Evolutionary conservation across 495 filamentous ascomycete species (phyloP).

Genomic region (Thermochaetoides thermophila): DNA sequence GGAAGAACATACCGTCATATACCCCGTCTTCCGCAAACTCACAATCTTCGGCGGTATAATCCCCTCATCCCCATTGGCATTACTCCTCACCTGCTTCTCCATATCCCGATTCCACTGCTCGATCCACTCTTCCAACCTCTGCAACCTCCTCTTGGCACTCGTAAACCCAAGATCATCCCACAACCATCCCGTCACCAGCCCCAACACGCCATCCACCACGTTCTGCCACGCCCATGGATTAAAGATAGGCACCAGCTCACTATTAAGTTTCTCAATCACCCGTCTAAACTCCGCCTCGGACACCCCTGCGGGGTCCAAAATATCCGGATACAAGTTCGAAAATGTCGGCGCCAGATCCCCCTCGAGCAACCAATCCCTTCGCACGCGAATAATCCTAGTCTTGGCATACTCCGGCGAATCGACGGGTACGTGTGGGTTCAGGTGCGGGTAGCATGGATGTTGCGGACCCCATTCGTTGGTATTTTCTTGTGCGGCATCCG

Average conservation of each 20-base stretch:
- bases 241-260: slow-evolving; percentile 53
- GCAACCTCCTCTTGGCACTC: slow-evolving; percentile 50
- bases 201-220: slow-evolving; percentile 59
- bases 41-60: slow-evolving; percentile 52
- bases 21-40: slow-evolving; percentile 65
- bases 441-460: slow-evolving; percentile 84
- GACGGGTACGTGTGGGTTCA: slow-evolving; percentile 79
- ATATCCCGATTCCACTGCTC: slow-evolving; percentile 65
- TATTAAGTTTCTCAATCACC: slow-evolving; percentile 66
- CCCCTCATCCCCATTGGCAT: slow-evolving; percentile 35
- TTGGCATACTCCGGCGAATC: slow-evolving; percentile 53
- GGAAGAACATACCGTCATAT: slow-evolving; percentile 53
- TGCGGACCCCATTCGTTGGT: slow-evolving; percentile 68
- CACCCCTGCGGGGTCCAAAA: slow-evolving; percentile 67
- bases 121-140: slow-evolving; percentile 56
- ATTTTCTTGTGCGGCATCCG: slow-evolving; percentile 30
- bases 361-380: slow-evolving; percentile 74
- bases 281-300: slow-evolving; percentile 68
- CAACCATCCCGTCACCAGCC: slow-evolving; percentile 73
- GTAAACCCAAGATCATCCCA: slow-evolving; percentile 81
- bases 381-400: slow-evolving; percentile 83
- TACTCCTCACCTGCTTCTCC: no score
- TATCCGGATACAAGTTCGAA: slow-evolving; percentile 89
- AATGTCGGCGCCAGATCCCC: slow-evolving; percentile 90
- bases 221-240: slow-evolving; percentile 56